Conservation (phyloP, 2,329 filamentous ascomycete genomes). For the Triangularia setosa region DNA sequence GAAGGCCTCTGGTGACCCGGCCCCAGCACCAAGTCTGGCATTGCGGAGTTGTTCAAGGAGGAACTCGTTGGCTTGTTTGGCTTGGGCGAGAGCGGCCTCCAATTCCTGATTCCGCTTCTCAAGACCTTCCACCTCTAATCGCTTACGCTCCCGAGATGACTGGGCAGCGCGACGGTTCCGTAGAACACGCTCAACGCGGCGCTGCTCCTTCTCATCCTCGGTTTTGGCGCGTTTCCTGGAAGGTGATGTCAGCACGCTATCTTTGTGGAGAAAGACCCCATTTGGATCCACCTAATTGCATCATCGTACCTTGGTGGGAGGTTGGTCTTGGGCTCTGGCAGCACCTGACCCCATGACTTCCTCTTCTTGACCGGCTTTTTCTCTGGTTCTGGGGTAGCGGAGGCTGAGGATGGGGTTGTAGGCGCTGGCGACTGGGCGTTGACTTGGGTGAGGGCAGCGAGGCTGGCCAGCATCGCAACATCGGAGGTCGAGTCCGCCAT, state of each 20-base stretch:
- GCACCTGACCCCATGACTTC: conserved; percentile 97
- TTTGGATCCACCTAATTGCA: conserved; percentile 2
- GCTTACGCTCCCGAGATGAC: conserved; percentile 91
- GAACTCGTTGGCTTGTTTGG: conserved; percentile 50
- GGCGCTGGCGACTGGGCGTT: conserved; percentile 6
- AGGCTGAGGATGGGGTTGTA: conserved; percentile 16
- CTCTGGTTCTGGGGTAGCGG: conserved; percentile 36
- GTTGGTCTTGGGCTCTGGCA: conserved; percentile 94
- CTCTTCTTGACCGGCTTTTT: conserved; percentile 86
- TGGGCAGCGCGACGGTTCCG: conserved; percentile 94
- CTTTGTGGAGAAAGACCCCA: background rate
- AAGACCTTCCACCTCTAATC: conserved; percentile 80
- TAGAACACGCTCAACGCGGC: conserved; percentile 93
- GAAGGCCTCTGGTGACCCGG: conserved; percentile 37
- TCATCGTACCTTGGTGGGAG: conserved; percentile 68
- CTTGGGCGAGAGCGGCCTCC: conserved; percentile 57
- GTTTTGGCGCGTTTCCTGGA: conserved; percentile 93
- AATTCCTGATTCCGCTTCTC: conserved; percentile 71
- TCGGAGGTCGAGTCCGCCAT: conserved; percentile 32
- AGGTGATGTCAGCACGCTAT: conserved; percentile 26
- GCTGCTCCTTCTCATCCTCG: conserved; percentile 97
- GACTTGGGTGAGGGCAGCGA: conserved; percentile 24
- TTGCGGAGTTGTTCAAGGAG: conserved; percentile 49
- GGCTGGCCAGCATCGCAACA: conserved; percentile 26
- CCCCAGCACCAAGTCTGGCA: conserved; percentile 39